These are phyloP conservation scores for Rhodofomes roseus DNA, from an alignment of 1,284 basidiomycete genomes.

Conservation along the genomic window DNA sequence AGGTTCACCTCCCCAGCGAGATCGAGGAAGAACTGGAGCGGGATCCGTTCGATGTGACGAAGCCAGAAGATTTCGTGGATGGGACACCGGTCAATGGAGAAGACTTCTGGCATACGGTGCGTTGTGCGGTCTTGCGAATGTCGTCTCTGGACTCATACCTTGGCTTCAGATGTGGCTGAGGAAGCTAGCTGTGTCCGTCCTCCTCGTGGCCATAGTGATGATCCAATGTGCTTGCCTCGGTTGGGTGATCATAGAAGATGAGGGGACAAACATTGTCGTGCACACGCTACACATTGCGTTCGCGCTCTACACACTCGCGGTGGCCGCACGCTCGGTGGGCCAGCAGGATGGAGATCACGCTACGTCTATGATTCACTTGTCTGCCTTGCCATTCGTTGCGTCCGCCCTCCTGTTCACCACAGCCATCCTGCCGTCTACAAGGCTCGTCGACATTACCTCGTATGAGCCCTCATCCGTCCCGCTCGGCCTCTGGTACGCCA, in stretches of 20 bases:
- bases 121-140: constrained; percentile 22
- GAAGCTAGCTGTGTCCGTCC: constrained; percentile 47
- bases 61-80: constrained; percentile 66
- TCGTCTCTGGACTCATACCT: neutral
- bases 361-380: constrained; percentile 63
- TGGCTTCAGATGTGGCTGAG: constrained; percentile 48
- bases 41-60: constrained; percentile 80
- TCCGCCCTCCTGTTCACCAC: constrained; percentile 44
- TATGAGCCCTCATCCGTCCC: constrained; percentile 21
- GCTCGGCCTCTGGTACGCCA: constrained; percentile 43
- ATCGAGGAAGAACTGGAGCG: constrained; percentile 32
- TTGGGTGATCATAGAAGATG: constrained; percentile 42
- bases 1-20: constrained; percentile 52
- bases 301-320: constrained; percentile 55
- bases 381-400: constrained; percentile 53
- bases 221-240: constrained; percentile 53
- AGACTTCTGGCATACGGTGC: constrained; percentile 68
- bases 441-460: constrained; percentile 7
- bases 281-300: constrained; percentile 51
- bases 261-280: constrained; percentile 32
- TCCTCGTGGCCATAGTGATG: constrained; percentile 43
- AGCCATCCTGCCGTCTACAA: constrained; percentile 50
- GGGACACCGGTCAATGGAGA: constrained; percentile 73
- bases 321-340: constrained; percentile 52
- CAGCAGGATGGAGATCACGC: constrained; percentile 55